Evolutionary conservation across 805 yeast genomes (phyloP), one percentile per base, ranked within the genome.

Genomic region (Kurtzmaniella cleridarum): DNA sequence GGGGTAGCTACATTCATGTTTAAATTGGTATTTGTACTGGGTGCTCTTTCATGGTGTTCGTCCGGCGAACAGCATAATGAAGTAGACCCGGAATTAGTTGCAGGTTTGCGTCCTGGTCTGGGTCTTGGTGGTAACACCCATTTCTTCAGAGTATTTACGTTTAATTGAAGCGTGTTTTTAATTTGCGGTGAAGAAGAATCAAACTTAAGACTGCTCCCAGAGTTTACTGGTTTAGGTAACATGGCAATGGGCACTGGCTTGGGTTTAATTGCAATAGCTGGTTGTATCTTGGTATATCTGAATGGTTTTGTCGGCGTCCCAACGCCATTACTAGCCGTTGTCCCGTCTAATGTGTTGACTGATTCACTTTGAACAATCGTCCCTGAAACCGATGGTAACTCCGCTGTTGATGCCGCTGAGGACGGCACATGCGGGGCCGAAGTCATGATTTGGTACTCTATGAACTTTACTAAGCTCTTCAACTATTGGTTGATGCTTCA

Each of bases 71-170:
- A 27, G 32, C 27, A 17, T 5, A 38, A 26, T 12, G 36, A 32
- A 23, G 42, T 20, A 10, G 27, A 38, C 12, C n/a, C 29, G 10
- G 18, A 13, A 2, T 33, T 28, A 13, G 41, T 36, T 5, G 49
- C 53, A 2, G 72, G 70, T 39, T 64, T 67, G 26, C 73, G 47
- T 10, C 73, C 73, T 3, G 70, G 69, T 14, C 70, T 50, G 3
- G 70, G 70, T 35, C 69, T 45, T 1, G 70, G 69, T 6, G 70
- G 70, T 29, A 64, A 46, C 12, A 64, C 64, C 70, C 73, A 68
- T 41, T 59, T 51, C 32, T 61, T 62, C 39, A 62, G 59, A 6
- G 69, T 63, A 44, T 67, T 66, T 36, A 65, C 60, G 36, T 60
- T 60, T 30, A 54, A 50, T 5, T 56, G 50, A 28, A 49, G 48